Base-by-base conservation (phyloP, 2,329 filamentous ascomycete genomes). In the Mycosphaerelloides madeirae region DNA sequence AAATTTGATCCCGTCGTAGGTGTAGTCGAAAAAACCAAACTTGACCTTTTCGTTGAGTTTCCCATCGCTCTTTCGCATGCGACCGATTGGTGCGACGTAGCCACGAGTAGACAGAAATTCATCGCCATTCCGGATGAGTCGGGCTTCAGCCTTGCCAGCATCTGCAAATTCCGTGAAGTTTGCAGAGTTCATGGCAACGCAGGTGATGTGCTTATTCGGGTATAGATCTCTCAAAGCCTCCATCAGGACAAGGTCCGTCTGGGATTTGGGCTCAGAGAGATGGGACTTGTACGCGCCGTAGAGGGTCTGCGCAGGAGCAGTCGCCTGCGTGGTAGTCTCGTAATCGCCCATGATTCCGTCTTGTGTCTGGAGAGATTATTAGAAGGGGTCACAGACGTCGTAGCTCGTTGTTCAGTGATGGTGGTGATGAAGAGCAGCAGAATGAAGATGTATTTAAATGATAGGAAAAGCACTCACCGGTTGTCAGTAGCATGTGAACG, bases 11-110 rank as follows among this genome's bases (percentile, higher is more conserved):
- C 61, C 64, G n/a, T 66, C 56, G 60, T 65, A 70, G 35, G 61
- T 62, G 56, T 68, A 69, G 44, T 67, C 43, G 56, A 62, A 72
- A 43, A 68, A 66, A 33, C 66, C 69, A 48, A 72, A 70, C 19
- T 62, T 41, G 33, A 70, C 54, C 2, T 42, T 46, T 38, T 70
- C 65, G 19, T 53, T 56, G 29, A 71, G 60, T 29, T 48, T 56
- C 29, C 68, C 69, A 12, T 62, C 48, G 2, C 53, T 49, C 12
- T 53, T 48, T 31, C 66, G 63, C 15, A 71, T 60, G 6, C 69
- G 59, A 7, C 61, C 60, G 5, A 56, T 47, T 1, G 69, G 61
- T 6, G 66, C 60, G 1, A 52, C 14, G 47, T 68, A 72, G 4
- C 38, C 19, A 8, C 64, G 62, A 49, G 56, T 58, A 37, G 57